Conservation (phyloP, 768 basidiomycete genomes). For the Gloeophyllum trabeum region DNA sequence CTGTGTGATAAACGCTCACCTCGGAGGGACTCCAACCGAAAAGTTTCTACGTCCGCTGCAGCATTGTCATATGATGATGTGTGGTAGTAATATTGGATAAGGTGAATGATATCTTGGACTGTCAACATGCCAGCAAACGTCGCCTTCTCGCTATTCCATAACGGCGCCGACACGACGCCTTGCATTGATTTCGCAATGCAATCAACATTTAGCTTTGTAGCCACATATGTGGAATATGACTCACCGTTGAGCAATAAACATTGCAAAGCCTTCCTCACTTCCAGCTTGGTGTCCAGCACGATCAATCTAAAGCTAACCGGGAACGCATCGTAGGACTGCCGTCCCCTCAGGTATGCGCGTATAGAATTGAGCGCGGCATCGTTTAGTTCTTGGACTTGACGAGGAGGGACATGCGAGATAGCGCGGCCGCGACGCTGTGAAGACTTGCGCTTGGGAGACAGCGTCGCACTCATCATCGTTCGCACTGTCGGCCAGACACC, state of each 20-base stretch:
- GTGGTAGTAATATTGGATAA: constrained; percentile 97
- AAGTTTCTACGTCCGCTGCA: constrained; percentile 83
- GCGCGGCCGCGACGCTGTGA: constrained; percentile 50
- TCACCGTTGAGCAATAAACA: constrained; percentile 76
- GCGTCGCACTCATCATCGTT: constrained; percentile 37
- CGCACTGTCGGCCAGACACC: no score
- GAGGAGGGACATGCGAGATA: constrained; percentile 43
- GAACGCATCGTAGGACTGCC: constrained; percentile 92
- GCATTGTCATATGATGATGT: constrained; percentile 76
- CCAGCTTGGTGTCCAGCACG: constrained; percentile 91
- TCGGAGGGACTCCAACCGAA: constrained; percentile 80
- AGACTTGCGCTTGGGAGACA: constrained; percentile 41
- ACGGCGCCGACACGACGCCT: constrained; percentile 95
- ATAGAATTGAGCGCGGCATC: constrained; percentile 61
- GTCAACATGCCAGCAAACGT: constrained; percentile 98
- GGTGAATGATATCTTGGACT: constrained; percentile 96
- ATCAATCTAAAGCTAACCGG: constrained; percentile 95
- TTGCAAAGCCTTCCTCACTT: constrained; percentile 89
- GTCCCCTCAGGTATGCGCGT: constrained; percentile 70
- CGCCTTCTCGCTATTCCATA: constrained; percentile 94
- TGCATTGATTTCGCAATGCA: no score
- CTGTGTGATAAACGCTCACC: constrained; percentile 34
- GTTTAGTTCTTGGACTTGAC: constrained; percentile 47
- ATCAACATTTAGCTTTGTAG: constrained; percentile 19
- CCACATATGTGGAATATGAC: constrained; percentile 1